These are phyloP conservation scores for Jackrogersella multiformis DNA, from an alignment of 495 filamentous ascomycete species.

Conservation along the genomic window DNA sequence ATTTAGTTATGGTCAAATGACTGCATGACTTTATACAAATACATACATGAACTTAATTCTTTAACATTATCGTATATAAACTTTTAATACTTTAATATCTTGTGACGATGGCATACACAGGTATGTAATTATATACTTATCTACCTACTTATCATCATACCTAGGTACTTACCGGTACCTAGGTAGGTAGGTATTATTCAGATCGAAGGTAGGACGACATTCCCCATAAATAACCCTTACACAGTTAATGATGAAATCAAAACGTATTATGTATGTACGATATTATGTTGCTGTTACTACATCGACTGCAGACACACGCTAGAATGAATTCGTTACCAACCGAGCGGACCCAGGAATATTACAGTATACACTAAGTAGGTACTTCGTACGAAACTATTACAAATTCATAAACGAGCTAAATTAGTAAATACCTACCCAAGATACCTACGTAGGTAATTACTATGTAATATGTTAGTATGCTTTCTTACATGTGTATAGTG, in stretches of 20 bases:
- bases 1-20: not conserved
- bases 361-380: not conserved
- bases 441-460: conserved; percentile 9
- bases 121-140: not conserved
- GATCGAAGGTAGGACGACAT: conserved; percentile 33
- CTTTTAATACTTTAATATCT: no score
- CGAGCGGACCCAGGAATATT: conserved; percentile 28
- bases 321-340: conserved; percentile 35
- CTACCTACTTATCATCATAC: no score
- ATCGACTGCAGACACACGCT: conserved; percentile 20
- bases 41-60: not conserved
- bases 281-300: conserved; percentile 11
- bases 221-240: conserved; percentile 10
- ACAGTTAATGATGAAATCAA: conserved; percentile 14
- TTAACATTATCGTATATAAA: not conserved
- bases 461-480: not conserved
- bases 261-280: conserved; percentile 4
- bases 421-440: not conserved
- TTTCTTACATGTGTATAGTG: no score
- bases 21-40: not conserved
- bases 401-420: not conserved
- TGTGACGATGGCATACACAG: no score
- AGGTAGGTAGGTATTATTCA: conserved; percentile 18
- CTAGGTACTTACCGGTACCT: no score
- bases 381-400: conserved; percentile 18